Percentiles rank a stretch among this genome's conserved stretches.
Evolutionary conservation across 2,329 filamentous ascomycete species (phyloP).

Genomic region (Pseudocercospora macadamiae): DNA sequence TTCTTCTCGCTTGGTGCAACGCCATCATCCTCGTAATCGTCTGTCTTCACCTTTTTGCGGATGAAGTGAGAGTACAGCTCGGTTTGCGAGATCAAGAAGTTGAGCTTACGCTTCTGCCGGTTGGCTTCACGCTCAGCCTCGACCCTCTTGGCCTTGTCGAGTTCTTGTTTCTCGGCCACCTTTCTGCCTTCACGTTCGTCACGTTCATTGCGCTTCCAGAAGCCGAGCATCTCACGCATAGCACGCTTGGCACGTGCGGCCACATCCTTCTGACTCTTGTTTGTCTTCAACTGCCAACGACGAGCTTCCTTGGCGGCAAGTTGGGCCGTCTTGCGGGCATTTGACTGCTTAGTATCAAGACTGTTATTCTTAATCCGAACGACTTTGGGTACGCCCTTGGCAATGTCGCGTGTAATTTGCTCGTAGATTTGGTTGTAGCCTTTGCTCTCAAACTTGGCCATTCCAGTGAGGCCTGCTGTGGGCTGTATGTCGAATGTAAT

Average conservation of each 20-base stretch:
- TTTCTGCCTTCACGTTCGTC: constrained; percentile 95
- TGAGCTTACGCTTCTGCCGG: constrained; percentile 96
- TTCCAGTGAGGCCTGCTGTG: constrained; percentile 36
- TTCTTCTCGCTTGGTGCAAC: constrained; percentile 59
- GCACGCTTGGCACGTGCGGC: constrained; percentile 95
- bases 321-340: constrained; percentile 95
- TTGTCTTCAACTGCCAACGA: constrained; percentile 94
- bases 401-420: constrained; percentile 94
- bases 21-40: constrained; percentile 87
- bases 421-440: constrained; percentile 97
- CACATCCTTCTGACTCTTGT: constrained; percentile 97
- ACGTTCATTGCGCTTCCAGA: constrained; percentile 98
- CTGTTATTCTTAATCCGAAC: constrained; percentile 86
- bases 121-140: constrained; percentile 98
- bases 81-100: constrained; percentile 98
- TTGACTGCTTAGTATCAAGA: constrained; percentile 84
- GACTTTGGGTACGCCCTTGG: constrained; percentile 89
- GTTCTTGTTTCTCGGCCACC: constrained; percentile 90
- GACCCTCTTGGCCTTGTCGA: constrained; percentile 94
- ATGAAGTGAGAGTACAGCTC: constrained; percentile 99
- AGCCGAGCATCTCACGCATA: constrained; percentile 99
- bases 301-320: constrained; percentile 96
- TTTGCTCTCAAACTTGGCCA: constrained; percentile 42
- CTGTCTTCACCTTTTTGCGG: constrained; percentile 97
- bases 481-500: constrained; percentile 34